phyloP scores from a whole-genome alignment of 2,329 filamentous ascomycete species.

The Aspergillus sp. region DNA sequence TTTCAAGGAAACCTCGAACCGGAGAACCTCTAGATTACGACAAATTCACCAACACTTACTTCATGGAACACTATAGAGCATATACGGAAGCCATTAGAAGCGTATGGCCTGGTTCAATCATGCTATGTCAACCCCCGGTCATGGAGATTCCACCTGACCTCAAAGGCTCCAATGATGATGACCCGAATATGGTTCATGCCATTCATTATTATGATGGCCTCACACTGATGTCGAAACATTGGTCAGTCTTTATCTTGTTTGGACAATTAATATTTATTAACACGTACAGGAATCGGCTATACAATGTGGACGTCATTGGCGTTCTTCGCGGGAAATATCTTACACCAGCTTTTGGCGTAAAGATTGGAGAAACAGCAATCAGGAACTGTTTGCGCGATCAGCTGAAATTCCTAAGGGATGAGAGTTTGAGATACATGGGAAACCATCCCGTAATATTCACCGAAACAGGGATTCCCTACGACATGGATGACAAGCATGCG shows the following conservation, averaged over 20 bases:
- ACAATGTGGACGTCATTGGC: slow-evolving; percentile 95
- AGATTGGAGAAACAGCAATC: slow-evolving; percentile 89
- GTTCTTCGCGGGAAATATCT: slow-evolving; percentile 85
- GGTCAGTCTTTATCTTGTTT: slow-evolving; percentile 48
- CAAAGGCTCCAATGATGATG: slow-evolving; percentile 84
- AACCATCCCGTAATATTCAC: slow-evolving; percentile 86
- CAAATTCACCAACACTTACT: slow-evolving; percentile 87
- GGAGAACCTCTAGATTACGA: slow-evolving; percentile 76
- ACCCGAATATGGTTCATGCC: slow-evolving; percentile 85
- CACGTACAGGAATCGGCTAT: slow-evolving; percentile 70
- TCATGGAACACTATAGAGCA: slow-evolving; percentile 78
- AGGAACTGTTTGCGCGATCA: slow-evolving; percentile 91
- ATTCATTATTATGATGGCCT: slow-evolving; percentile 97
- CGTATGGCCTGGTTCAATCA: slow-evolving; percentile 75
- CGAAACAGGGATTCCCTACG: slow-evolving; percentile 96
- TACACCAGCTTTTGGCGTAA: slow-evolving; percentile 86
- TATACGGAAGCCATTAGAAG: slow-evolving; percentile 73
- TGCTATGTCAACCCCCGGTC: slow-evolving; percentile 89
- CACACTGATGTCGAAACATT: slow-evolving; percentile 96
- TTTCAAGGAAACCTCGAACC: slow-evolving; percentile 72
- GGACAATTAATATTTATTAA: slow-evolving; percentile 10
- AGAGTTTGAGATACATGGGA: slow-evolving; percentile 85
- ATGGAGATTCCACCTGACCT: slow-evolving; percentile 87
- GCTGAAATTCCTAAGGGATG: slow-evolving; percentile 75
- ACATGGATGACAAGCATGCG: slow-evolving; percentile 96